phyloP scores from a whole-genome alignment of 2,329 filamentous ascomycete species.

The Colletotrichum agaves region DNA sequence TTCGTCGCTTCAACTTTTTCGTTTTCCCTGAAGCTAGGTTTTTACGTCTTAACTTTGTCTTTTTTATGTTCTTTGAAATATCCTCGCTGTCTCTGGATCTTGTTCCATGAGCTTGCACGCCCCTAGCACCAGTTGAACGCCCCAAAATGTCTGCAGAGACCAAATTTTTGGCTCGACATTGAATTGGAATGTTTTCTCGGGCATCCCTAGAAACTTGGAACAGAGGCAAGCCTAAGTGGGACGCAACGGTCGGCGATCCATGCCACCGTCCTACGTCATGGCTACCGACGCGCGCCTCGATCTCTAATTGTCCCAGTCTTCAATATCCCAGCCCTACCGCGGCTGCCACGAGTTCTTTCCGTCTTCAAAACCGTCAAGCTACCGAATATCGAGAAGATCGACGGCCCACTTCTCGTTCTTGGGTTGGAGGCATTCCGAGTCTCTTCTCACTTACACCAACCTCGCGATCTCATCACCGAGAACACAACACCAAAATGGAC shows the following conservation, averaged over 20 bases:
- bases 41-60: too few species aligned
- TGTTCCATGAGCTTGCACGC: too few species aligned
- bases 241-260: background rate
- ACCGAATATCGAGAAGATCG: background rate
- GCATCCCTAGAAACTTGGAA: too few species aligned
- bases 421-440: background rate
- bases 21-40: too few species aligned
- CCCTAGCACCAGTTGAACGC: too few species aligned
- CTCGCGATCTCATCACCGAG: background rate
- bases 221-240: background rate
- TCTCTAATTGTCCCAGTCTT: background rate
- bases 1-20: too few species aligned
- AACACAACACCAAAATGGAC: conserved; percentile 58
- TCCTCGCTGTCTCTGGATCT: too few species aligned
- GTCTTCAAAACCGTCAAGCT: background rate
- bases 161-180: too few species aligned
- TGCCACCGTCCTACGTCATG: conserved; percentile 27
- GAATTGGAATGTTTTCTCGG: too few species aligned
- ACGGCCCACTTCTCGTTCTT: background rate
- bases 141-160: too few species aligned
- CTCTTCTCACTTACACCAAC: background rate
- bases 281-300: conserved; percentile 18
- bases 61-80: too few species aligned
- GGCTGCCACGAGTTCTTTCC: background rate
- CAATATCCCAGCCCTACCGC: background rate